Evolutionary conservation across 352 stramenopile species (phyloP).

Genomic region (Phytophthora pluvialis): DNA sequence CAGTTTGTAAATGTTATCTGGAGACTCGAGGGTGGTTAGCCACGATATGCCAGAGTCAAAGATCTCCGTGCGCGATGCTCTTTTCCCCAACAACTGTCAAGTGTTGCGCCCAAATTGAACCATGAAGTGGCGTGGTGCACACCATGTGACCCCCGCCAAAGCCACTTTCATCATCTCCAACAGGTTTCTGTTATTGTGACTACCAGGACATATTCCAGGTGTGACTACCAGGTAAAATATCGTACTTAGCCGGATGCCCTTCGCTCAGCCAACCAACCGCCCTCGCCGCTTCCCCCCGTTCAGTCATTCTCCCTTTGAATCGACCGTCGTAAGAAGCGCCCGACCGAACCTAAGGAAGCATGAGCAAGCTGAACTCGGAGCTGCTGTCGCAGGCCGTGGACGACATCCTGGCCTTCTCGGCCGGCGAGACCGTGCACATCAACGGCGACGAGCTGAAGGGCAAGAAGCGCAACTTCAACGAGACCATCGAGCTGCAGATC

Average conservation of each 20-base stretch:
- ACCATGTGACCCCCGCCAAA: too few species aligned
- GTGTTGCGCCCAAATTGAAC: too few species aligned
- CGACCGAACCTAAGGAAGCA: constrained; percentile 41
- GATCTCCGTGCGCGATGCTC: too few species aligned
- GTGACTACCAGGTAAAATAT: constrained; percentile 1
- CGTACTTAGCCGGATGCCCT: constrained; percentile 9
- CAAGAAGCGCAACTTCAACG: constrained; percentile 99
- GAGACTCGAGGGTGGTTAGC: too few species aligned
- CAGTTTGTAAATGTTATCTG: too few species aligned
- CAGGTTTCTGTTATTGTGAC: background rate
- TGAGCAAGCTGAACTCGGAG: constrained; percentile 98
- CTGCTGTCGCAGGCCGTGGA: constrained; percentile 96
- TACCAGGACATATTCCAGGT: background rate
- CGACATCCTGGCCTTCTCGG: constrained; percentile 96
- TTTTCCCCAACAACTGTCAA: too few species aligned
- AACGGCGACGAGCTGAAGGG: constrained; percentile 95
- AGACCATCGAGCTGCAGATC: constrained; percentile 99
- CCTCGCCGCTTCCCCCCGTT: too few species aligned
- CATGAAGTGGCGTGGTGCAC: too few species aligned
- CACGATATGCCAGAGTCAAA: too few species aligned
- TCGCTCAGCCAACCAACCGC: constrained; percentile 24
- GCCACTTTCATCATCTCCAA: too few species aligned
- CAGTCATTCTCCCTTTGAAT: constrained; percentile 81
- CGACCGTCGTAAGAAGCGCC: constrained; percentile 64
- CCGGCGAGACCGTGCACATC: constrained; percentile 92